A percentile compares a stretch with the other conserved stretches of the same genome.
phyloP scores from a whole-genome alignment of 2,329 filamentous ascomycete genomes.

The Fusarium verticillioides region DNA sequence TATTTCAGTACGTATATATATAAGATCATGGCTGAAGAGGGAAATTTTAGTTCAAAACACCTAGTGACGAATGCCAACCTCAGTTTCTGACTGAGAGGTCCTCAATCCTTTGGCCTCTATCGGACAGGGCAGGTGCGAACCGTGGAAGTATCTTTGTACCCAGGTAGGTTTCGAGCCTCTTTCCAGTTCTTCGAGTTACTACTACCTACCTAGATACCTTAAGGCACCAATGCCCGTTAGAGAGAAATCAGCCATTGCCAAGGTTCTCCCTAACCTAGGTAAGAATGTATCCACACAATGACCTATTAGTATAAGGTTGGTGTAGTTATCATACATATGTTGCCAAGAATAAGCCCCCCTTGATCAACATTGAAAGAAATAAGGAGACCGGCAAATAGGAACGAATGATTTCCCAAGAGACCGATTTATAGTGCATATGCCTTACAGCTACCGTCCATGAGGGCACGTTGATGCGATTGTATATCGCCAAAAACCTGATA shows the following conservation, averaged over 20 bases:
- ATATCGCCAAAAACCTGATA: not conserved
- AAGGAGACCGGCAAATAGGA: not conserved
- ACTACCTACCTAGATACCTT: not conserved
- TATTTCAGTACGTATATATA: not conserved
- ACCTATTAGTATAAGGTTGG: not conserved
- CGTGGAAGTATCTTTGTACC: not conserved
- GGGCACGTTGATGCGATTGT: not conserved
- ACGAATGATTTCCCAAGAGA: constrained; percentile 1
- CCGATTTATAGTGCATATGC: not conserved
- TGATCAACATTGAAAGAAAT: constrained; percentile 4
- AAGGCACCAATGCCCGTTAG: not conserved
- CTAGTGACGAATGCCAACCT: not conserved
- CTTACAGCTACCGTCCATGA: not conserved
- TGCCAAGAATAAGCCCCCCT: not conserved
- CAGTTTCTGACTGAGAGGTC: not conserved
- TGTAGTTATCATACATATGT: constrained; percentile 18
- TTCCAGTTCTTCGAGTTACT: not conserved
- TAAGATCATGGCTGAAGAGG: not conserved
- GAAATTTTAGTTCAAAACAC: not conserved
- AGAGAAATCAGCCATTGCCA: not conserved
- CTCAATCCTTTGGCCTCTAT: not conserved
- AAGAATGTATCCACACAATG: not conserved
- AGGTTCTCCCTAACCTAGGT: not conserved
- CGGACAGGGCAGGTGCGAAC: not conserved
- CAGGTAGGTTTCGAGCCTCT: not conserved